Evolutionary conservation across 805 yeast genomes (phyloP).

Genomic region (Metschnikowia lachancei): DNA sequence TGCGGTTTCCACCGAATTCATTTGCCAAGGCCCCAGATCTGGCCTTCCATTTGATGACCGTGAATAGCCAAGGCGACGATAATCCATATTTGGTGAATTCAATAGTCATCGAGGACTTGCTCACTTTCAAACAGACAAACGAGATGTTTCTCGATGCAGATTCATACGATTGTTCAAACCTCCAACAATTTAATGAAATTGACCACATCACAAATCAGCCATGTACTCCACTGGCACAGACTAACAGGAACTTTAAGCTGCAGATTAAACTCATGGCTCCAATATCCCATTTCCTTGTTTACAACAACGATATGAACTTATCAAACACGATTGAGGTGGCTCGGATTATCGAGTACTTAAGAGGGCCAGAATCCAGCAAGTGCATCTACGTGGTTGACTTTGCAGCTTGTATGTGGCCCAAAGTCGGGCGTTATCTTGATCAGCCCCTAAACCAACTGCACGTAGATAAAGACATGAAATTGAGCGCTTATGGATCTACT

Average conservation of each 20-base stretch:
- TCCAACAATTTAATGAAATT: constrained; percentile 6
- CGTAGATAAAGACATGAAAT: neutral
- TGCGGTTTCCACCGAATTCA: constrained; percentile 8
- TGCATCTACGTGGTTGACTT: constrained; percentile 15
- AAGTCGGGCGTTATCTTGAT: constrained; percentile 6
- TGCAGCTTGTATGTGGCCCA: constrained; percentile 1
- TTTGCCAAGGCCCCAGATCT: constrained; percentile 8
- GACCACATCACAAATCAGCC: constrained; percentile 2
- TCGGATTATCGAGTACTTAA: constrained; percentile 13
- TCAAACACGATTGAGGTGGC: constrained; percentile 22
- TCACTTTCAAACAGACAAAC: constrained; percentile 6
- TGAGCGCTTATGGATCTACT: neutral
- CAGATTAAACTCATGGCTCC: constrained; percentile 34
- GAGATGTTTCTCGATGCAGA: constrained; percentile 2
- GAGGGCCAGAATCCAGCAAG: constrained; percentile 4
- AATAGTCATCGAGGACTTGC: constrained; percentile 19
- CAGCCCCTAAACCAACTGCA: neutral
- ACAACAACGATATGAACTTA: constrained; percentile 24
- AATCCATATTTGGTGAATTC: constrained; percentile 20
- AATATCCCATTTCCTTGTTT: constrained; percentile 32
- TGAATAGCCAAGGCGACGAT: constrained; percentile 14
- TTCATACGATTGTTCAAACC: constrained; percentile 5
- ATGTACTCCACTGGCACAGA: constrained; percentile 18
- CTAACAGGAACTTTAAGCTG: constrained; percentile 30
- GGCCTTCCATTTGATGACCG: constrained; percentile 18